These are phyloP conservation scores for Phalaenopsis hybrid DNA, from an alignment of 116 monocot genomes.

Conservation along the genomic window DNA sequence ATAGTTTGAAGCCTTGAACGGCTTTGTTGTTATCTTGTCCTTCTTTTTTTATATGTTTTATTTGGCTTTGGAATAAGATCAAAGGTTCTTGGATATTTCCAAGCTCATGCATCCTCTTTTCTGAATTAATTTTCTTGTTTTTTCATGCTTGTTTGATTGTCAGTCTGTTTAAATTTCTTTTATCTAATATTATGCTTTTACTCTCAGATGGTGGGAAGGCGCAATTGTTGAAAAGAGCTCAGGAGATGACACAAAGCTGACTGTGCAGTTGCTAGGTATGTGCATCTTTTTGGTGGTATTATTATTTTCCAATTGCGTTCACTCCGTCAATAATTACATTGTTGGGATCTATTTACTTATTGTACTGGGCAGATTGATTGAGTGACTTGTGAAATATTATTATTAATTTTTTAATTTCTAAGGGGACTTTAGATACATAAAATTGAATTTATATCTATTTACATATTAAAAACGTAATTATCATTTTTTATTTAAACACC, in stretches of 20 bases:
- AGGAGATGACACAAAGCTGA: slow-evolving; percentile 66
- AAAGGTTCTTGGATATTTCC: background rate
- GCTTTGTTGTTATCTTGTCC: too few relatives aligned
- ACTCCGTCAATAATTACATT: too few relatives aligned
- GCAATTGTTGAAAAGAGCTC: slow-evolving; percentile 54
- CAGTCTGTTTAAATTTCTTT: background rate
- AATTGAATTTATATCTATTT: too few relatives aligned
- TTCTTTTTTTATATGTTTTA: too few relatives aligned
- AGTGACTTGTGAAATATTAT: too few relatives aligned
- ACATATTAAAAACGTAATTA: too few relatives aligned
- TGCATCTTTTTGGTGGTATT: background rate
- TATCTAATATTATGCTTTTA: background rate
- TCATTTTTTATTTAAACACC: too few relatives aligned
- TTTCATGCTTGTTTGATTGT: background rate
- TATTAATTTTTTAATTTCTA: too few relatives aligned
- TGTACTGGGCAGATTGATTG: too few relatives aligned
- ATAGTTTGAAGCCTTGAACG: background rate
- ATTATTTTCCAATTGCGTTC: too few relatives aligned
- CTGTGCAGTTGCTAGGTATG: slow-evolving; percentile 74
- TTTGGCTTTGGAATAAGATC: background rate
- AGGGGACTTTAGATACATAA: too few relatives aligned
- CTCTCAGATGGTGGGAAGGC: slow-evolving; percentile 71
- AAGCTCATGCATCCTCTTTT: background rate
- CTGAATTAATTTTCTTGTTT: background rate
- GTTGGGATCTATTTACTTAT: too few relatives aligned